Conservation (phyloP, 129 eudicot genomes). For the Artemisia annua region DNA sequence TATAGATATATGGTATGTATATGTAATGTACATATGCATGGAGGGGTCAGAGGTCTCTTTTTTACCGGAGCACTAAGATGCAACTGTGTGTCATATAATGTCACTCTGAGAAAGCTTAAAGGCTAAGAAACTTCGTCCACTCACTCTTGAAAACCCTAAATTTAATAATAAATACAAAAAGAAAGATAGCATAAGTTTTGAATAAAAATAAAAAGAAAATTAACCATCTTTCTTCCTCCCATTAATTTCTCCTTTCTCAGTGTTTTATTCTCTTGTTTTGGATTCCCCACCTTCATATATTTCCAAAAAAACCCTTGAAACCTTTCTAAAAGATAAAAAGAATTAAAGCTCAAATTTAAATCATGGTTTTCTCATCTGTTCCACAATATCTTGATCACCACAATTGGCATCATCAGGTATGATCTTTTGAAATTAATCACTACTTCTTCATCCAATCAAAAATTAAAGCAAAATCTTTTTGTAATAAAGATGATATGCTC, state of each 20-base stretch:
- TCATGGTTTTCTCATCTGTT: slow-evolving; percentile 76
- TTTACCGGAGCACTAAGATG: slow-evolving; percentile 54
- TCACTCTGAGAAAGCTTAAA: slow-evolving; percentile 58
- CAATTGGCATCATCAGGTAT: slow-evolving; percentile 77
- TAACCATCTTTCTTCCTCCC: slow-evolving; percentile 36
- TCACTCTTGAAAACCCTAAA: slow-evolving; percentile 59
- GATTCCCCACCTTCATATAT: slow-evolving; percentile 61
- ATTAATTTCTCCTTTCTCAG: slow-evolving; percentile 39
- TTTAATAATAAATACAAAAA: slow-evolving; percentile 56
- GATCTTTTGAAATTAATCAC: slow-evolving; percentile 20
- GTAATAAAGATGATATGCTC: slow-evolving; percentile 42
- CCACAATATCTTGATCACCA: slow-evolving; percentile 66
- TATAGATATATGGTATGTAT: slow-evolving; percentile 17
- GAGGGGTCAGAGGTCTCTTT: slow-evolving; percentile 39
- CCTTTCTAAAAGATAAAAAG: slow-evolving; percentile 54
- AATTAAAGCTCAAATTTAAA: slow-evolving; percentile 38
- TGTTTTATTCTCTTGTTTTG: slow-evolving; percentile 49
- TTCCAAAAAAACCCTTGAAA: slow-evolving; percentile 61
- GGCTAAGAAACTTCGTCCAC: slow-evolving; percentile 67
- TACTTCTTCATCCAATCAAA: slow-evolving; percentile 38
- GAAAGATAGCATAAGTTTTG: slow-evolving; percentile 25
- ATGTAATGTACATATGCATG: slow-evolving; percentile 15
- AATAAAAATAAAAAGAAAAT: slow-evolving; percentile 20
- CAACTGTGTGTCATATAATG: slow-evolving; percentile 29
- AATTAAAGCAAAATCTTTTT: slow-evolving; percentile 27